Evolutionary conservation across 148 eudicot genomes (phyloP), one percentile per base, ranked within the genome.

Genomic region (Rhododendron kiyosumense): DNA sequence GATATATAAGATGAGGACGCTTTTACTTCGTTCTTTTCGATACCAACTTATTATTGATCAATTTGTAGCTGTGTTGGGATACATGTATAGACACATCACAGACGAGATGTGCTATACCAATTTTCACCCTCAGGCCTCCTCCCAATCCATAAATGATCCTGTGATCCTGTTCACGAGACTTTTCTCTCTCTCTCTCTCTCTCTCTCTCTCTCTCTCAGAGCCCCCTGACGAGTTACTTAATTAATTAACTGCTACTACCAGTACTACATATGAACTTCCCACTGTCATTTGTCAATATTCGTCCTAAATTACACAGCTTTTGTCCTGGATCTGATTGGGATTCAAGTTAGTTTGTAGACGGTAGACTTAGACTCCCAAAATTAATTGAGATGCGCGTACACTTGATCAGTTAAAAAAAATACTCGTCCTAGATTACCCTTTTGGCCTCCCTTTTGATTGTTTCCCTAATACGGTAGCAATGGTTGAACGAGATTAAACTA

Each of bases 131-230:
- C 86, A 84, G 79, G 86, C 84, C 85, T 14, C 87, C 86, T 65
- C 87, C 88, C 91, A 82, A 90, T 79, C 89, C 76, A 87, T 84
- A 2, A 2, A 2, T 34, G 83, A 86, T 22, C 5, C 13, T 41
- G 43, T 41, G 45, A 26, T n/a, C 32, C 73, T 67, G 73, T 67
- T 94, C 96, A 93, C 96, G 95, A 94, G 96, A 71, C 76, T 89
- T 90, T 86, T 82, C 91, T 91, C 91, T 32, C 89, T 67, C 67
- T 74, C 73, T 84, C 82, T 28, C 38, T 78, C 15, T 51, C 13
- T 32, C 78, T 30, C 92, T 91, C 91, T 34, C 89, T 71, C 69
- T 75, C 71, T 84, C 83, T 22, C 45, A 5, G 10, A 7, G 18
- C 22, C 24, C 61, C 61, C 61, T 54, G 61, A 17, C 59, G 22